Evolutionary conservation across 2,329 filamentous ascomycete genomes (phyloP), one percentile per base, ranked within the genome.

Genomic region (Colletotrichum orbiculare): DNA sequence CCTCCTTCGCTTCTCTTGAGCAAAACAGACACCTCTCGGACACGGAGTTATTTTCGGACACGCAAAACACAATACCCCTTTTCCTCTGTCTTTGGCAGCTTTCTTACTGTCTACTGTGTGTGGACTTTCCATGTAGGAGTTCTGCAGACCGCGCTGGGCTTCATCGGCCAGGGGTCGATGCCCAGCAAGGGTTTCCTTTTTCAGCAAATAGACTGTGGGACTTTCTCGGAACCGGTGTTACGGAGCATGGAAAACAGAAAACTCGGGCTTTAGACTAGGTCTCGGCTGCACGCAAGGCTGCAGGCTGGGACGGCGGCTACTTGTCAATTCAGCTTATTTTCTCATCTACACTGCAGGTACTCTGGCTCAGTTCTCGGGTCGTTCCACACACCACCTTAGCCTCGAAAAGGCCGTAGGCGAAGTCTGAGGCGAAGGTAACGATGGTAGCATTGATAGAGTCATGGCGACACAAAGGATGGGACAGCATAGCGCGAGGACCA

Each of bases 191-290:
- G 2, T 25, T 49, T 57, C 57, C 52, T 57, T 53, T 52, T 41
- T 63, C 58, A 48, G 53, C 53, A 41, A 53, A 41, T 66, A 66
- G 60, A 66, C 60, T 58, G 54, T 15, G 45, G 54, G 64, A 42
- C 38, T 55, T 47, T 48, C 33, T 34, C 48, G 59, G 39, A 41
- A 59, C 41, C 33, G 64, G 64, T 54, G 45, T 57, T 49, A 64
- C 39, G 64, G 64, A 59, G 50, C 46, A 66, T 60, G 60, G 54
- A 42, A 54, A 54, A 50, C 53, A 64, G 50, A 61, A 64, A 66
- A 65, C 43, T 43, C 11, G 35, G 64, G 60, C 59, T 39, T 66
- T 66, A 66, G 64, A 66, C 54, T 35, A 56, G 42, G 52, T 56
- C 37, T 45, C 43, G 54, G 54, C 60, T 64, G 54, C 48, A 66